Evolutionary conservation across 305 asterid species (phyloP).

Genomic region (Withania somnifera): DNA sequence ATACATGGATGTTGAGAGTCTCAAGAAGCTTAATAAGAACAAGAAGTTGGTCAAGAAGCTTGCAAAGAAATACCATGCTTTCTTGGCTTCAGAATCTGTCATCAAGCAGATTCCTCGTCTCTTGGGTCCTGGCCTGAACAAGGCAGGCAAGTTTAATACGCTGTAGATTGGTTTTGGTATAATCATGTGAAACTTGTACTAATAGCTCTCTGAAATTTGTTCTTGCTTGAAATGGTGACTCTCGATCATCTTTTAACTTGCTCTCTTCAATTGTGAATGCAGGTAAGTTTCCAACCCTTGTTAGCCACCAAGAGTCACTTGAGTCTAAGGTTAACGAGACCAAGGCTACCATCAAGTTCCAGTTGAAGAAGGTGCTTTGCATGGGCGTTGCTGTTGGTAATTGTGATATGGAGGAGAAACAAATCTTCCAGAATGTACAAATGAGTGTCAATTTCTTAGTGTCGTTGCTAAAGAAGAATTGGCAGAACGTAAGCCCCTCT

Average conservation of each 20-base stretch:
- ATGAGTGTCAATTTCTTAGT: conserved; percentile 63
- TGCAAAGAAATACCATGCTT: conserved; percentile 63
- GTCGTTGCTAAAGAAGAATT: conserved; percentile 58
- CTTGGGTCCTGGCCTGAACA: conserved; percentile 70
- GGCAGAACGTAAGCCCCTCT: conserved; percentile 47
- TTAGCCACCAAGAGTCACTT: conserved; percentile 53
- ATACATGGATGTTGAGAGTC: conserved; percentile 66
- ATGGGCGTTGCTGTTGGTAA: conserved; percentile 79
- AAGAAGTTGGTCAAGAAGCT: conserved; percentile 68
- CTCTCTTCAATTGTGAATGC: background rate
- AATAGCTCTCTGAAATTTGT: too few relatives aligned
- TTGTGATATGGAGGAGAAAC: conserved; percentile 59
- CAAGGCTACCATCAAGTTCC: conserved; percentile 63
- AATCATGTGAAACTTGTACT: too few relatives aligned
- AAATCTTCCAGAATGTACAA: conserved; percentile 57
- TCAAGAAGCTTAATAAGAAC: conserved; percentile 61
- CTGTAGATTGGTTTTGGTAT: too few relatives aligned
- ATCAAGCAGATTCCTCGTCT: conserved; percentile 75
- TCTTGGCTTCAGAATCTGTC: conserved; percentile 68
- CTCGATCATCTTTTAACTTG: background rate
- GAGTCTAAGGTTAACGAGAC: conserved; percentile 60
- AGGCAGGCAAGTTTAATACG: conserved; percentile 74
- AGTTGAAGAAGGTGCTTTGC: conserved; percentile 66
- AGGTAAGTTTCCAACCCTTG: conserved; percentile 67
- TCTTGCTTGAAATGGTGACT: too few relatives aligned